Evolutionary conservation across 1,284 basidiomycete species (phyloP), one percentile per base, ranked within the genome.

Genomic region (Microbotryum scabiosae): DNA sequence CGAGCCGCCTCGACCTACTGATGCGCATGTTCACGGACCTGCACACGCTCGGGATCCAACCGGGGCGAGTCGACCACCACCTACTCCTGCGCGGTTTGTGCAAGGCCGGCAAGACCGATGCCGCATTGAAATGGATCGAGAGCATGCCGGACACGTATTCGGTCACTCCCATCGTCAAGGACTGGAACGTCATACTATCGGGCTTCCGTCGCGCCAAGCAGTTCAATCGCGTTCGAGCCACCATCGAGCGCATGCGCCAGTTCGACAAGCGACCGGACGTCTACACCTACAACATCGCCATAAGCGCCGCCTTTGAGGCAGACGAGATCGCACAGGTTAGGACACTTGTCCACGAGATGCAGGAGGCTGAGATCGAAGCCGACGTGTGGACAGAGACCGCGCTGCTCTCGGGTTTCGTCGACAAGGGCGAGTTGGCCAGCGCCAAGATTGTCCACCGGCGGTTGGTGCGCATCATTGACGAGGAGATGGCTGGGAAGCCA

Each of bases 21-120:
- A 51, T 59, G 6, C 52, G 51, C 14, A 69, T 70, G 46, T 69
- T 66, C 54, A 47, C 59, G 48, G 69, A 69, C 58, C 32, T 66
- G 4, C 16, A 44, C 1, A 12, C 50, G 12, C 60, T 61, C 52
- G 55, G 54, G 16, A 53, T 61, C 30, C 5, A 21, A 2, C 57
- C 28, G 14, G 20, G 45, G 5, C 36, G 48, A 23, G 10, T 26
- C 41, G 63, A 68, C 46, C 68, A 68, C 54, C 63, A 68, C 51
- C 41, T 61, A 51, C 54, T 68, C 52, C 30, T 68, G 7, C 26
- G 45, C 20, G 61, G 52, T 4, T 28, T 68, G 36, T 25, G 21
- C 12, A 44, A 36, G 12, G 21, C 30, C 4, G 60, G 57, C 43
- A 59, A 57, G 14, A 20, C 56, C 12, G 10, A 44, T n/a, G 30